Conservation (phyloP, 305 asterid species). For the Nicotiana rustica region DNA sequence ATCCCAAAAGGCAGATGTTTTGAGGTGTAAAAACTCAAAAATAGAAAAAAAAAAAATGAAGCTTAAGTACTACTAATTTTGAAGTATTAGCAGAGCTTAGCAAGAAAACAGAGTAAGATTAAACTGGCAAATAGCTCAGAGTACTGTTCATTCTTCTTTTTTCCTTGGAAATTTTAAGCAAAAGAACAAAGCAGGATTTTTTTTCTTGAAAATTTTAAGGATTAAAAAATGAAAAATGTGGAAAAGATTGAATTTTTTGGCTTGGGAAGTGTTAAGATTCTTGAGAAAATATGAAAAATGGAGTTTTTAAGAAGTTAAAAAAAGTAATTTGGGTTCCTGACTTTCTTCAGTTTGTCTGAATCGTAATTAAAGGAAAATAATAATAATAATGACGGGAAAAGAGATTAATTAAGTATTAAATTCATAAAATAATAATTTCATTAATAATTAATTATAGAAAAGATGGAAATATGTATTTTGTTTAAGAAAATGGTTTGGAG, state of each 20-base stretch:
- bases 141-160: no score
- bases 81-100: background rate
- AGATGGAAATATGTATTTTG: conserved; percentile 74
- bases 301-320: conserved; percentile 34
- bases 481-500: conserved; percentile 79
- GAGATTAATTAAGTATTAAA: conserved; percentile 35
- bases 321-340: conserved; percentile 50
- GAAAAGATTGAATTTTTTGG: background rate
- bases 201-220: no score
- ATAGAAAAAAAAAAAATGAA: background rate
- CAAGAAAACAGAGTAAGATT: no score
- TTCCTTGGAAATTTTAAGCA: no score
- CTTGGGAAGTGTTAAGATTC: background rate
- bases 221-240: background rate
- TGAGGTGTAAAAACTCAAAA: background rate
- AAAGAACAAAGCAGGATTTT: no score
- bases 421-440: conserved; percentile 40
- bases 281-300: conserved; percentile 23
- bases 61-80: conserved; percentile 1
- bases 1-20: background rate
- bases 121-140: no score
- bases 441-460: conserved; percentile 58
- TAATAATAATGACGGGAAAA: conserved; percentile 29
- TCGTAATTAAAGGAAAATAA: conserved; percentile 45
- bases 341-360: conserved; percentile 61